Conservation (phyloP, 345 rosid species). For the Salix exigua region DNA sequence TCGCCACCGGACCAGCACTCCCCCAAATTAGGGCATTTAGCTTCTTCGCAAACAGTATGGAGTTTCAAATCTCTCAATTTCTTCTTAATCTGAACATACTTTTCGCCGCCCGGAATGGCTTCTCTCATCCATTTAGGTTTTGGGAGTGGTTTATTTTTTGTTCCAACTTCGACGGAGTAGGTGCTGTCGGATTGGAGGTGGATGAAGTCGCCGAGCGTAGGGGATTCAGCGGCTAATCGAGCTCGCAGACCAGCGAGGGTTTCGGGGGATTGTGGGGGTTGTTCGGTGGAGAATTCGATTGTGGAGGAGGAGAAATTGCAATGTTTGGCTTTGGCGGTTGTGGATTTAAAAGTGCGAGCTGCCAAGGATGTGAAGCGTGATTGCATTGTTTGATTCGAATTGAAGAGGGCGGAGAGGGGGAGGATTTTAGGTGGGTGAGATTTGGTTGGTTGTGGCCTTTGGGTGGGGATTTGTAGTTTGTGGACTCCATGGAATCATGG, state of each 20-base stretch:
- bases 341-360: conserved; percentile 29
- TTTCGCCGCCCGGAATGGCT: conserved; percentile 86
- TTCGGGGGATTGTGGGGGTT: conserved; percentile 37
- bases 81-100: conserved; percentile 94
- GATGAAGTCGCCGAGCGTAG: conserved; percentile 59
- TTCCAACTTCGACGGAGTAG: conserved; percentile 91
- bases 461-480: not conserved
- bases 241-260: conserved; percentile 77
- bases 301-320: conserved; percentile 39
- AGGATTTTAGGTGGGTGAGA: not conserved
- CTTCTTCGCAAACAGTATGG: conserved; percentile 98
- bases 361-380: conserved; percentile 32
- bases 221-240: conserved; percentile 72
- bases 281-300: conserved; percentile 19
- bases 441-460: not conserved
- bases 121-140: conserved; percentile 99
- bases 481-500: not conserved
- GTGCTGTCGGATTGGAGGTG: conserved; percentile 36
- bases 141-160: conserved; percentile 90
- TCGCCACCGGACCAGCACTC: conserved; percentile 99
- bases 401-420: not conserved
- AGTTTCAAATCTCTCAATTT: conserved; percentile 86
- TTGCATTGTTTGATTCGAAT: conserved; percentile 7
- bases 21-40: conserved; percentile 87
- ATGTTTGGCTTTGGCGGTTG: conserved; percentile 8